Evolutionary conservation across 306 rosid species (phyloP).

Genomic region (Glycyrrhiza uralensis): DNA sequence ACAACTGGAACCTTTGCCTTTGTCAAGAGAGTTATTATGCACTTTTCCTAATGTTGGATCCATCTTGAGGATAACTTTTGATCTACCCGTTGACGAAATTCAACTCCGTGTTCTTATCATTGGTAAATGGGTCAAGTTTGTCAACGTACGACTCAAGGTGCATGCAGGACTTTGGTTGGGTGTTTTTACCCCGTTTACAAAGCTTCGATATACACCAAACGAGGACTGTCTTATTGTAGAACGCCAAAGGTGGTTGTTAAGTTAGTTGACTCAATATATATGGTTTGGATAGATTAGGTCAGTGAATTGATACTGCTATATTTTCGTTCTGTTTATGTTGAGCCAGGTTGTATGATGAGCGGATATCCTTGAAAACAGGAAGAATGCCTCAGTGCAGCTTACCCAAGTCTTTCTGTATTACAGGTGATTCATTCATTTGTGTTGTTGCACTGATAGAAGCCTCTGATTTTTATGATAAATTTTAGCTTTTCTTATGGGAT

Average conservation of each 20-base stretch:
- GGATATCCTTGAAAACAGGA: constrained; percentile 25
- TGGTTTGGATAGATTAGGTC: neutral
- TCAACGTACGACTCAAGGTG: constrained; percentile 45
- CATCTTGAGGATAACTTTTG: constrained; percentile 44
- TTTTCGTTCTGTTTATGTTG: neutral
- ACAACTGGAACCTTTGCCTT: constrained; percentile 34
- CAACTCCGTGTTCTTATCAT: constrained; percentile 22
- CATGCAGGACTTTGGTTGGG: constrained; percentile 57
- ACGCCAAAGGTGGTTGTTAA: constrained; percentile 54
- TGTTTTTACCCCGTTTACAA: constrained; percentile 43
- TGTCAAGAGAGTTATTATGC: constrained; percentile 45
- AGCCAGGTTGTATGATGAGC: constrained; percentile 44
- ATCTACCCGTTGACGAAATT: constrained; percentile 28
- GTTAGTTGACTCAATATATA: neutral
- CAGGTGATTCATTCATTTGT: constrained; percentile 44
- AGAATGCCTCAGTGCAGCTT: constrained; percentile 41
- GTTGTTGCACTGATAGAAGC: constrained; percentile 7
- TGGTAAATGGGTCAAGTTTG: constrained; percentile 60
- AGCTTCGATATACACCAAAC: constrained; percentile 39
- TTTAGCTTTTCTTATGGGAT: constrained; percentile 7
- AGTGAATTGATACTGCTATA: neutral
- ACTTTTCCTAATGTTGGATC: constrained; percentile 59
- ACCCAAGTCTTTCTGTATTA: constrained; percentile 35
- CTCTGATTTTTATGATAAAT: neutral
- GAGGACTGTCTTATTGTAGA: constrained; percentile 36